phyloP scores from a whole-genome alignment of 805 yeast genomes.

The Teunomyces gatunensis region DNA sequence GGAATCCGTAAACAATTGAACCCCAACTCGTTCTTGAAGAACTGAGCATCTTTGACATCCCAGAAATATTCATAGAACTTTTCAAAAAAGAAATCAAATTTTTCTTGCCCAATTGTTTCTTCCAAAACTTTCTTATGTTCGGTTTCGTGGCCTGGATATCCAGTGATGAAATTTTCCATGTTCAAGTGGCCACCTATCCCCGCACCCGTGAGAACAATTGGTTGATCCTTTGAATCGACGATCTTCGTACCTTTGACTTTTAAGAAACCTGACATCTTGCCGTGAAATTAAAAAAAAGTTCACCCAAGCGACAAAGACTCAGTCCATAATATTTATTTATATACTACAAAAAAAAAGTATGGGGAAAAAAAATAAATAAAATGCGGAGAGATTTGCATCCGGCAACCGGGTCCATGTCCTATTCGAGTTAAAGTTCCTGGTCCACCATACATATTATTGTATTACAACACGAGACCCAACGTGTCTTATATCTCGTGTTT shows the following conservation, averaged over 20 bases:
- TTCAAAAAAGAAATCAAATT: slow-evolving; percentile 48
- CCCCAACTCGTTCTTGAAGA: slow-evolving; percentile 37
- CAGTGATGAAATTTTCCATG: slow-evolving; percentile 57
- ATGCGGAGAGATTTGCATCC: background rate
- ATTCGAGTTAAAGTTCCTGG: background rate
- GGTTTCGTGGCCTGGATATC: slow-evolving; percentile 53
- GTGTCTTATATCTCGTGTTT: background rate
- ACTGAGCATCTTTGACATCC: slow-evolving; percentile 49
- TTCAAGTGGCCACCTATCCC: slow-evolving; percentile 52
- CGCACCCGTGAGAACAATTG: slow-evolving; percentile 46
- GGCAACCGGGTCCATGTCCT: background rate
- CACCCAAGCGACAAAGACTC: background rate
- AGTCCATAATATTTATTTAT: background rate
- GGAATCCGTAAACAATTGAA: slow-evolving; percentile 51
- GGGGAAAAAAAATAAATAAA: background rate
- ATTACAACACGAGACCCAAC: background rate
- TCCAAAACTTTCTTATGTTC: slow-evolving; percentile 45
- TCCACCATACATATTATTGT: background rate
- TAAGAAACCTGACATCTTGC: slow-evolving; percentile 20
- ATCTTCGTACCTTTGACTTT: slow-evolving; percentile 47
- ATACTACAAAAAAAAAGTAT: background rate
- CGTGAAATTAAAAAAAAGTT: background rate
- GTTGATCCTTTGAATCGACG: slow-evolving; percentile 38
- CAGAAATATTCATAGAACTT: slow-evolving; percentile 54
- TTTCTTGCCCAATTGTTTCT: slow-evolving; percentile 44